phyloP scores from a whole-genome alignment of 352 stramenopile genomes.

The Globisporangium okanoganense region DNA sequence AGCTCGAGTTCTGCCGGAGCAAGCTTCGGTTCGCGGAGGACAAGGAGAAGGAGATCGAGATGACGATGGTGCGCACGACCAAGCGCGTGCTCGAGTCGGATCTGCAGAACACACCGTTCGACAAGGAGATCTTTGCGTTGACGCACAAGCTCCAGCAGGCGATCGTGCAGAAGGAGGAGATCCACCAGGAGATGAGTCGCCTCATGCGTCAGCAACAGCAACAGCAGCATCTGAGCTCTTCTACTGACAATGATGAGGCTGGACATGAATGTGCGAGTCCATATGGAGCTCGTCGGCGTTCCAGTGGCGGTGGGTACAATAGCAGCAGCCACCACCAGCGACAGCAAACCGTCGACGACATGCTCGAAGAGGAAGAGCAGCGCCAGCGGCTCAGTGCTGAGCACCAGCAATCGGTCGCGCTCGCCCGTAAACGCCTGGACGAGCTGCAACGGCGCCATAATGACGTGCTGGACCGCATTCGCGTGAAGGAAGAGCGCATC shows the following conservation, averaged over 20 bases:
- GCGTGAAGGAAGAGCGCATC: slow-evolving; percentile 46
- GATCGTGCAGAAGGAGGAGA: slow-evolving; percentile 75
- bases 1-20: slow-evolving; percentile 51
- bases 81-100: slow-evolving; percentile 62
- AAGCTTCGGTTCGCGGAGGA: slow-evolving; percentile 61
- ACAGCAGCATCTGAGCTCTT: background rate
- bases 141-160: slow-evolving; percentile 71
- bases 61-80: slow-evolving; percentile 63
- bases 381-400: slow-evolving; percentile 25
- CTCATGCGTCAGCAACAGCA: slow-evolving; percentile 24
- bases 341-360: slow-evolving; percentile 17
- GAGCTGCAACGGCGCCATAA: slow-evolving; percentile 38
- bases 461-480: slow-evolving; percentile 46
- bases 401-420: slow-evolving; percentile 24
- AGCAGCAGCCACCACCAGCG: background rate
- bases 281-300: background rate
- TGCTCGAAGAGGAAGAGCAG: slow-evolving; percentile 14
- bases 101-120: slow-evolving; percentile 41
- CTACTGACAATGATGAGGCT: background rate
- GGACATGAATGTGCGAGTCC: background rate
- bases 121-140: slow-evolving; percentile 76
- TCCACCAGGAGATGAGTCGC: slow-evolving; percentile 65
- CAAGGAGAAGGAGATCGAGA: slow-evolving; percentile 71
- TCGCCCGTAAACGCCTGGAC: slow-evolving; percentile 20
- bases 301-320: background rate